Conservation (phyloP, 306 rosid species). For the Adenanthera pavonina region DNA sequence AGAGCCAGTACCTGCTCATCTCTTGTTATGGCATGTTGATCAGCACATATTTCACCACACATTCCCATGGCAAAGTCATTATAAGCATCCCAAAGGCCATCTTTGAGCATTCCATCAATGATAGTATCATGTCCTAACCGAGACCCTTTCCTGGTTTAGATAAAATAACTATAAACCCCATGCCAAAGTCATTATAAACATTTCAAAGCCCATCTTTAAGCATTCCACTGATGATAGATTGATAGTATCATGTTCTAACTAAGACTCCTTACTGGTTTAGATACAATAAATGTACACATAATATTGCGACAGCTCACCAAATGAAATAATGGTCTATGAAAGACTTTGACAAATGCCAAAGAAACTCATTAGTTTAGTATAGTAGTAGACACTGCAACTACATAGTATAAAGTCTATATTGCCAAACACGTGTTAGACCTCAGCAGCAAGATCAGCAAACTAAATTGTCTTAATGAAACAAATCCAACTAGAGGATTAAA, state of each 20-base stretch:
- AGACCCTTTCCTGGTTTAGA: slow-evolving; percentile 77
- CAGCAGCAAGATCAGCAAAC: slow-evolving; percentile 8
- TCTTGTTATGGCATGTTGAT: slow-evolving; percentile 67
- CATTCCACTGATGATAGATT: slow-evolving; percentile 83
- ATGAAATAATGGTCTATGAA: neutral
- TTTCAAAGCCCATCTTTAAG: slow-evolving; percentile 95
- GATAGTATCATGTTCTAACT: slow-evolving; percentile 79
- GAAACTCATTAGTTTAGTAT: neutral
- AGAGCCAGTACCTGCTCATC: slow-evolving; percentile 80
- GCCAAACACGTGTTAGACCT: neutral
- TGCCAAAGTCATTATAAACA: slow-evolving; percentile 82
- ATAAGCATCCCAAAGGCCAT: slow-evolving; percentile 98
- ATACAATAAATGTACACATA: slow-evolving; percentile 13
- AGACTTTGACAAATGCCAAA: neutral
- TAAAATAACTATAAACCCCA: slow-evolving; percentile 54
- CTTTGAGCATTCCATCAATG: slow-evolving; percentile 92
- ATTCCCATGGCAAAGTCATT: slow-evolving; percentile 90
- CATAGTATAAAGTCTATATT: neutral
- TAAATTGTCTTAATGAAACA: neutral
- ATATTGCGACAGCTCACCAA: neutral
- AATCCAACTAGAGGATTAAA: neutral
- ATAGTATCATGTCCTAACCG: slow-evolving; percentile 88
- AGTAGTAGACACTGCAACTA: slow-evolving; percentile 20
- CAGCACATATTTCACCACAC: slow-evolving; percentile 93
- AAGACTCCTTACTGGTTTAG: slow-evolving; percentile 76